Evolutionary conservation across 2,329 filamentous ascomycete species (phyloP).

Genomic region (Neofusicoccum sp.): DNA sequence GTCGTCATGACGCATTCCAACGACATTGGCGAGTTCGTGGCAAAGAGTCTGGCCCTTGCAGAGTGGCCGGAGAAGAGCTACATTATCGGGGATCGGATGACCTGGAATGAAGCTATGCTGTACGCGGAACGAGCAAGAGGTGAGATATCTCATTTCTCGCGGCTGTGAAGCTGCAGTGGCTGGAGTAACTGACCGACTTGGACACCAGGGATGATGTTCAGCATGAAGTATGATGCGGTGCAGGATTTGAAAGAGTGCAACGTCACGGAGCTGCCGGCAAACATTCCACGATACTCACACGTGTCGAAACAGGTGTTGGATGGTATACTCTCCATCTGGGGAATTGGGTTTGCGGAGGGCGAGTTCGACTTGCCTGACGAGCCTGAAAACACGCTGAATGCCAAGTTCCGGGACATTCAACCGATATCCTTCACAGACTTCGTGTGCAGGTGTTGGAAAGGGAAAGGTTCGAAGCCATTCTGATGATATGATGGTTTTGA

Average conservation of each 20-base stretch:
- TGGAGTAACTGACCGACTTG: too few species aligned
- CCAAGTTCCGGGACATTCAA: too few species aligned
- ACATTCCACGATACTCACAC: not conserved
- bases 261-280: conserved; percentile 2
- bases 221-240: not conserved
- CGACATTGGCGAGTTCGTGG: conserved; percentile 7
- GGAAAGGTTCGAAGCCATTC: too few species aligned
- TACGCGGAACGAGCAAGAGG: conserved; percentile 2
- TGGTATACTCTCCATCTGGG: not conserved
- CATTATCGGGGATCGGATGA: conserved; percentile 10
- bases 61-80: conserved; percentile 4
- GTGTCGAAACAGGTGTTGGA: conserved; percentile 6
- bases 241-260: not conserved
- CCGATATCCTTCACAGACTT: too few species aligned
- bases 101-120: conserved; percentile 11
- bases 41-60: not conserved
- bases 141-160: not conserved
- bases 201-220: not conserved
- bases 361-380: not conserved
- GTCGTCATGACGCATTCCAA: conserved; percentile 6
- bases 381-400: too few species aligned
- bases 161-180: too few species aligned
- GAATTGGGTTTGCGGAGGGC: not conserved
- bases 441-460: too few species aligned
- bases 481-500: too few species aligned